Evolutionary conservation across 192 early-diverging fungal genomes (phyloP).

Genomic region (Lunasporangiospora selenospora): DNA sequence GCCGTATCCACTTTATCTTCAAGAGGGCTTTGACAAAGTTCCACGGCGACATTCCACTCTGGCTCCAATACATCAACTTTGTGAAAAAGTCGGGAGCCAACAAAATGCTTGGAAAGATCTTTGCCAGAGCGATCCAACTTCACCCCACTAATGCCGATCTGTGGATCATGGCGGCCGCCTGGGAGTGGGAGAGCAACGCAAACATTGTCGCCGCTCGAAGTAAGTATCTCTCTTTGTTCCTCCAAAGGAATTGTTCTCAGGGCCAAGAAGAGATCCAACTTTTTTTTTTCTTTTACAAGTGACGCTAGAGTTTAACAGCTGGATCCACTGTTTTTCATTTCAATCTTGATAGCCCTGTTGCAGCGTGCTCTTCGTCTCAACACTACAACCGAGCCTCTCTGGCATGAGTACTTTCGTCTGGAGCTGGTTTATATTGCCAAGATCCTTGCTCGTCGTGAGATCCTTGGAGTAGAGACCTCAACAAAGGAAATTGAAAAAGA

Average conservation of each 20-base stretch:
- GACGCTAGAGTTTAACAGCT: neutral
- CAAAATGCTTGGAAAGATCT: slow-evolving; percentile 74
- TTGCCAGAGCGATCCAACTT: slow-evolving; percentile 83
- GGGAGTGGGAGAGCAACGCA: slow-evolving; percentile 85
- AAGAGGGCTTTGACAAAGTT: slow-evolving; percentile 81
- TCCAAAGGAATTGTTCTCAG: neutral
- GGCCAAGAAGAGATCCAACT: neutral
- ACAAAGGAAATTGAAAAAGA: slow-evolving; percentile 43
- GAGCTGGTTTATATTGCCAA: slow-evolving; percentile 91
- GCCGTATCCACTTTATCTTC: slow-evolving; percentile 83
- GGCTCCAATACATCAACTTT: slow-evolving; percentile 94
- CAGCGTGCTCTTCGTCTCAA: slow-evolving; percentile 90
- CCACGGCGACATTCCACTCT: slow-evolving; percentile 78
- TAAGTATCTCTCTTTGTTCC: slow-evolving; percentile 16
- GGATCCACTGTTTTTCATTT: neutral
- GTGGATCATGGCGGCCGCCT: slow-evolving; percentile 92
- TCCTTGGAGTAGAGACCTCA: slow-evolving; percentile 71
- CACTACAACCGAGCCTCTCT: slow-evolving; percentile 71
- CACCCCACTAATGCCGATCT: slow-evolving; percentile 84
- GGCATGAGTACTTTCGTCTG: slow-evolving; percentile 94
- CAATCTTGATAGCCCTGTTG: slow-evolving; percentile 63
- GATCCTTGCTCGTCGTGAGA: slow-evolving; percentile 77
- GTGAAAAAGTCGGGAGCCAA: slow-evolving; percentile 58
- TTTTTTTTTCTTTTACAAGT: neutral
- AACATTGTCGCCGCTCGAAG: slow-evolving; percentile 82